phyloP scores from a whole-genome alignment of 2,329 filamentous ascomycete species.

The Verticillium dahliae region DNA sequence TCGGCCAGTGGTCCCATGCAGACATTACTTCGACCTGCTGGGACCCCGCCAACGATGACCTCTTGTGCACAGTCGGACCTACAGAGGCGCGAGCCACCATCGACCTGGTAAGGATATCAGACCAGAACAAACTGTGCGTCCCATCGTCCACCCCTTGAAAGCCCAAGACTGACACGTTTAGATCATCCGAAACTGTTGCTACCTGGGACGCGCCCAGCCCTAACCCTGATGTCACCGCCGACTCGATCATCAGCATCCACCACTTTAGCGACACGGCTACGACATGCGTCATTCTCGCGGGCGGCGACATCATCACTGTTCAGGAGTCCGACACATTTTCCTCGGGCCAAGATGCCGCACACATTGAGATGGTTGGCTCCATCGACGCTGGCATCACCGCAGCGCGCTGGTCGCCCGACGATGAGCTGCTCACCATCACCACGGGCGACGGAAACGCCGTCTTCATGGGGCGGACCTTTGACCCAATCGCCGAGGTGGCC shows the following conservation, averaged over 20 bases:
- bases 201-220: constrained; percentile 87
- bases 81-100: constrained; percentile 63
- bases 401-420: constrained; percentile 90
- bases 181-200: constrained; percentile 47
- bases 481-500: constrained; percentile 68
- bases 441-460: constrained; percentile 75
- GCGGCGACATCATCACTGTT: constrained; percentile 85
- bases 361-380: constrained; percentile 91
- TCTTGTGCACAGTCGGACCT: constrained; percentile 82
- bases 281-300: constrained; percentile 77
- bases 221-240: constrained; percentile 65
- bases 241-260: constrained; percentile 73
- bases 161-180: constrained; percentile 11
- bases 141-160: background rate
- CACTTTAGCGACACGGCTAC: constrained; percentile 76
- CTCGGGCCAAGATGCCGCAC: constrained; percentile 41
- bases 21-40: constrained; percentile 74
- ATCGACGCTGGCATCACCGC: constrained; percentile 88
- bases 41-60: constrained; percentile 71
- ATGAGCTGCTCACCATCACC: constrained; percentile 78
- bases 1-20: constrained; percentile 56
- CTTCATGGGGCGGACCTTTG: constrained; percentile 90
- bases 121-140: constrained; percentile 37
- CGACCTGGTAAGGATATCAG: constrained; percentile 56
- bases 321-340: constrained; percentile 52